Base-by-base conservation (phyloP, 1,284 basidiomycete genomes). In the Coniophora puteana region DNA sequence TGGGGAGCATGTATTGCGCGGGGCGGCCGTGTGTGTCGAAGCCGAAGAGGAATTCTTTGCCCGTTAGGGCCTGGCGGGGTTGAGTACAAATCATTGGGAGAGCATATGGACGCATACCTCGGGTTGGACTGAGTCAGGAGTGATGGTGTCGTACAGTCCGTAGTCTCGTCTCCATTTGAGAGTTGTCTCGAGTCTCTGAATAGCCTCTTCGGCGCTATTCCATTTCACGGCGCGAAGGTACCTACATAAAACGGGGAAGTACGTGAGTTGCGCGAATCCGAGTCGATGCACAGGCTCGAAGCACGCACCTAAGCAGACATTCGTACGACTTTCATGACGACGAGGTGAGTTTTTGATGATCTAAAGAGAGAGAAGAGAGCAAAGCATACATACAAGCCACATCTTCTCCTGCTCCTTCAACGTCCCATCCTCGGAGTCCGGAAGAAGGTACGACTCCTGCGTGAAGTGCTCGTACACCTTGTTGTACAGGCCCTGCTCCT, bases 1-100 rank as follows among this genome's bases (percentile, higher is more conserved):
- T 87, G 1, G 90, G 91, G 28, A 84, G 77, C 68, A 93, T 75
- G 65, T 92, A 93, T 27, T 87, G 59, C 1, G 75, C 80, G 0
- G 91, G 90, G 44, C 88, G 68, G 7, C 83, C 71, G 13, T 56
- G 55, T 5, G 57, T 59, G 57, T 94, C 91, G 58, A 82, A 93
- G 0, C 91, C 91, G 49, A 83, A 88, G 12, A 85, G 45, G 36
- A 88, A 65, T 56, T 76, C 71, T 61, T 90, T 89, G 21, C 87
- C 87, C 4, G 85, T 89, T 20, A 83, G 59, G 1, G 77, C 80
- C 83, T 80, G 41, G 17, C 27, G 18, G 31, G 24, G 39, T 17
- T 27, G 36, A 41, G 20, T 34, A 46, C 41, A 36, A 40, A 42
- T 39, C 17, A 34, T 17, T n/a, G 36, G 22, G 40, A 36, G 12